A percentile compares a stretch with the other conserved stretches of the same genome.
These are phyloP conservation scores for Oxytropis ochrocephala DNA, from an alignment of 306 rosid genomes.

Conservation along the genomic window DNA sequence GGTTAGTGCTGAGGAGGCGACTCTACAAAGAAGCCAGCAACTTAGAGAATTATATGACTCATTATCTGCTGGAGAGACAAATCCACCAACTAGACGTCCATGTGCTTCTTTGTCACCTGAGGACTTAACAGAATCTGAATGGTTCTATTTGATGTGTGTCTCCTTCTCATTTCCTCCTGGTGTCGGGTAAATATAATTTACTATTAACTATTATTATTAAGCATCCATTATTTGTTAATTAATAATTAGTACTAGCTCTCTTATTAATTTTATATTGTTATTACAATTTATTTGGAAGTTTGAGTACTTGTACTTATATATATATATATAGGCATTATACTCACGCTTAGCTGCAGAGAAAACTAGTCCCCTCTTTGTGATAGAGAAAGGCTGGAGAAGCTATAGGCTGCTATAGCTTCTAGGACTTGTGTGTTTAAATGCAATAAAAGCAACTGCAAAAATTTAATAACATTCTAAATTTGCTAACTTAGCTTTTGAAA, in stretches of 20 bases:
- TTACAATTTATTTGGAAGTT: background rate
- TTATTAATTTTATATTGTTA: too few relatives aligned
- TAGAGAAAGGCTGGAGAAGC: constrained; percentile 2
- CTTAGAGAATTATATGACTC: constrained; percentile 87
- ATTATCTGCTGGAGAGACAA: constrained; percentile 67
- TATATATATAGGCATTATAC: background rate
- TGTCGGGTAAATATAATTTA: constrained; percentile 59
- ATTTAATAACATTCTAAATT: constrained; percentile 19
- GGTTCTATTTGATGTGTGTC: constrained; percentile 98
- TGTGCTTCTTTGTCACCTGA: constrained; percentile 90
- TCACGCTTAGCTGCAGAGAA: background rate
- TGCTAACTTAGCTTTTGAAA: constrained; percentile 16
- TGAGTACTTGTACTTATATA: background rate
- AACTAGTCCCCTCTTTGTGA: background rate
- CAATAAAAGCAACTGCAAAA: constrained; percentile 17
- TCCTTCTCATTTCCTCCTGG: constrained; percentile 89
- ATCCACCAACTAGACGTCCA: constrained; percentile 71
- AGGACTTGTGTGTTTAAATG: constrained; percentile 13
- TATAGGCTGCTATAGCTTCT: background rate
- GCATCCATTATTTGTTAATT: too few relatives aligned
- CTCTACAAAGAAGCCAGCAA: constrained; percentile 89
- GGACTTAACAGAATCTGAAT: constrained; percentile 91
- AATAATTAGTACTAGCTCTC: too few relatives aligned
- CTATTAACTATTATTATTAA: too few relatives aligned
- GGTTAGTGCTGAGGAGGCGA: constrained; percentile 65